These are phyloP conservation scores for Cokeromyces recurvatus DNA, from an alignment of 371 early-diverging fungal species.

Conservation along the genomic window DNA sequence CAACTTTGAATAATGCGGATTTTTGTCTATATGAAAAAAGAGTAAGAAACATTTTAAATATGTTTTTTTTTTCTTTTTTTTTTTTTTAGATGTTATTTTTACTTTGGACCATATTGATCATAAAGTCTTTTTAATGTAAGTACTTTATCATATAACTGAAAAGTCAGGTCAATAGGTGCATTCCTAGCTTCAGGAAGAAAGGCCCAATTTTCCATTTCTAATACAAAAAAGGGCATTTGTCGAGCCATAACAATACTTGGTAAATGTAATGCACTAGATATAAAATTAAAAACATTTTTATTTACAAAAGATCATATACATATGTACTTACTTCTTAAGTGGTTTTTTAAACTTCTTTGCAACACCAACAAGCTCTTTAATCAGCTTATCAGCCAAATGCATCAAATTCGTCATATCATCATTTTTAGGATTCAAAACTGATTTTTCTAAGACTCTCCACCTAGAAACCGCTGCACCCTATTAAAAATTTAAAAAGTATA, in stretches of 20 bases:
- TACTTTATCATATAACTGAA: constrained; percentile 51
- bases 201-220: constrained; percentile 53
- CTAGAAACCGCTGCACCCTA: constrained; percentile 50
- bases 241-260: constrained; percentile 45
- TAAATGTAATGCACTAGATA: constrained; percentile 24
- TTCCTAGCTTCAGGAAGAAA: constrained; percentile 34
- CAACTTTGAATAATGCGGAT: constrained; percentile 52
- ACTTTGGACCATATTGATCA: constrained; percentile 46
- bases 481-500: no score
- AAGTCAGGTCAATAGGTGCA: constrained; percentile 44
- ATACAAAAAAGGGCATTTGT: constrained; percentile 50
- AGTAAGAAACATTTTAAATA: no score
- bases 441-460: constrained; percentile 41
- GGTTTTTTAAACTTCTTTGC: constrained; percentile 40
- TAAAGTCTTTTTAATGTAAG: constrained; percentile 42
- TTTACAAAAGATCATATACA: not conserved
- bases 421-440: constrained; percentile 20
- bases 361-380: constrained; percentile 37
- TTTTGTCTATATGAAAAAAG: constrained; percentile 27
- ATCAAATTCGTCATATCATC: constrained; percentile 36
- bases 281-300: not conserved
- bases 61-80: no score
- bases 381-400: constrained; percentile 43
- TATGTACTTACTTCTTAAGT: constrained; percentile 29
- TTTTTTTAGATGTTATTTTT: no score